These are phyloP conservation scores for Pichia nanzhaoensis DNA, from an alignment of 805 yeast species.

Conservation along the genomic window DNA sequence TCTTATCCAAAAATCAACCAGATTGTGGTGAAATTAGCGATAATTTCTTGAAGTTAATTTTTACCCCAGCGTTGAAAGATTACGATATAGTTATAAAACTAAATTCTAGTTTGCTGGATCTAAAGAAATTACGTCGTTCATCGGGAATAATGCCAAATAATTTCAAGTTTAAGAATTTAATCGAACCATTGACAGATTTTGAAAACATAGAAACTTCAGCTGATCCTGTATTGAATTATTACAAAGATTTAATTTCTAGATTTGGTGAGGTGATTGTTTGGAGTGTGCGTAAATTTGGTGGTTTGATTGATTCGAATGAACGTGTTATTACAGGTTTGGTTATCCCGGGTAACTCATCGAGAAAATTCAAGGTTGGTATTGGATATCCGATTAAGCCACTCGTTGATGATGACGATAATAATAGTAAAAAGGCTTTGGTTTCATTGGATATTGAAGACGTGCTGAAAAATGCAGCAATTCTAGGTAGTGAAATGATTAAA, in stretches of 20 bases:
- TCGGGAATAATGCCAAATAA: constrained; percentile 52
- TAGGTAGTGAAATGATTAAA: constrained; percentile 59
- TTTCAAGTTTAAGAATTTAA: constrained; percentile 53
- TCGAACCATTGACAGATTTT: constrained; percentile 32
- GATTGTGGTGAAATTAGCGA: constrained; percentile 13
- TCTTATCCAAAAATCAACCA: constrained; percentile 36
- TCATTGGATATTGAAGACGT: constrained; percentile 22
- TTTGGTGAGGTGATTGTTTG: constrained; percentile 66
- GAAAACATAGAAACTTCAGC: constrained; percentile 28
- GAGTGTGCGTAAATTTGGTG: constrained; percentile 46
- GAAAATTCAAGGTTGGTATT: constrained; percentile 72
- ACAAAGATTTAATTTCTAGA: constrained; percentile 52
- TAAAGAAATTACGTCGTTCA: constrained; percentile 33
- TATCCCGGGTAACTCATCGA: constrained; percentile 56
- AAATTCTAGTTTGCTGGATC: constrained; percentile 24
- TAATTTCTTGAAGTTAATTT: constrained; percentile 47
- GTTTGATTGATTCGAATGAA: constrained; percentile 38
- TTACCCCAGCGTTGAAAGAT: constrained; percentile 77
- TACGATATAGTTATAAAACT: constrained; percentile 73
- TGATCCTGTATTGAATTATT: constrained; percentile 58
- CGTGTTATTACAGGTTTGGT: constrained; percentile 76
- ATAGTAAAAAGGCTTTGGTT: constrained; percentile 44
- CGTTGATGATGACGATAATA: constrained; percentile 18
- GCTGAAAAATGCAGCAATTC: constrained; percentile 15
- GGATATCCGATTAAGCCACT: constrained; percentile 69